A percentile compares a stretch with the other conserved stretches of the same genome.
These are phyloP conservation scores for Candida oleophila DNA, from an alignment of 805 yeast genomes.

Conservation along the genomic window DNA sequence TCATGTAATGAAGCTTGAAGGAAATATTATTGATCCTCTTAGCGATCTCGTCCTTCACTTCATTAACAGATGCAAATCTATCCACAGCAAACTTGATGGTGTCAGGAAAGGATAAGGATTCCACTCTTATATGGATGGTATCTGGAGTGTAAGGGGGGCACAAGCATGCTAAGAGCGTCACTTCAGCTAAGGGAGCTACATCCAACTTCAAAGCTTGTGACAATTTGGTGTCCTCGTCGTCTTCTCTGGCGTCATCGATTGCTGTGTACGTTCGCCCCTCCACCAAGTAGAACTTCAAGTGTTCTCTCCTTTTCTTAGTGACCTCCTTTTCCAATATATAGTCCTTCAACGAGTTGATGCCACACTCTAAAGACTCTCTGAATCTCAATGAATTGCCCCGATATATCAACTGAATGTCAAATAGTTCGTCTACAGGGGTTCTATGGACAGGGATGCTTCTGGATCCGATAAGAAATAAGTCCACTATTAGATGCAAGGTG, in stretches of 20 bases:
- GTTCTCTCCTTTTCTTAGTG: not conserved
- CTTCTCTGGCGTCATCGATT: constrained; percentile 8
- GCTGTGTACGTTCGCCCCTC: not conserved
- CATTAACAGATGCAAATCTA: constrained; percentile 16
- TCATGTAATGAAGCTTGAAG: not conserved
- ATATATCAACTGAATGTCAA: constrained; percentile 20
- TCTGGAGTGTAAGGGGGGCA: not conserved
- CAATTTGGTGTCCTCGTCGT: constrained; percentile 3
- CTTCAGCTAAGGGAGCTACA: constrained; percentile 22
- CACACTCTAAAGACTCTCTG: constrained; percentile 20
- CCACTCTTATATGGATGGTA: not conserved
- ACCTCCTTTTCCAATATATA: constrained; percentile 12
- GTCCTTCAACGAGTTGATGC: constrained; percentile 18
- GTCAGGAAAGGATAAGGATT: not conserved
- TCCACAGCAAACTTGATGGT: constrained; percentile 22
- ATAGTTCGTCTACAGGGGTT: constrained; percentile 24
- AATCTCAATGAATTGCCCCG: constrained; percentile 9
- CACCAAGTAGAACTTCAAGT: not conserved
- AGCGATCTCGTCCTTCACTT: constrained; percentile 19
- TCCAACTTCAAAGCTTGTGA: constrained; percentile 19
- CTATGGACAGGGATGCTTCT: constrained; percentile 17
- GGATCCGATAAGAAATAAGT: constrained; percentile 20
- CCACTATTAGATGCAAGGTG: constrained; percentile 17
- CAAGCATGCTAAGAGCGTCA: not conserved
- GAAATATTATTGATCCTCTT: constrained; percentile 8